Evolutionary conservation across 805 yeast species (phyloP), one percentile per base, ranked within the genome.

Genomic region (Candida tallmaniae): DNA sequence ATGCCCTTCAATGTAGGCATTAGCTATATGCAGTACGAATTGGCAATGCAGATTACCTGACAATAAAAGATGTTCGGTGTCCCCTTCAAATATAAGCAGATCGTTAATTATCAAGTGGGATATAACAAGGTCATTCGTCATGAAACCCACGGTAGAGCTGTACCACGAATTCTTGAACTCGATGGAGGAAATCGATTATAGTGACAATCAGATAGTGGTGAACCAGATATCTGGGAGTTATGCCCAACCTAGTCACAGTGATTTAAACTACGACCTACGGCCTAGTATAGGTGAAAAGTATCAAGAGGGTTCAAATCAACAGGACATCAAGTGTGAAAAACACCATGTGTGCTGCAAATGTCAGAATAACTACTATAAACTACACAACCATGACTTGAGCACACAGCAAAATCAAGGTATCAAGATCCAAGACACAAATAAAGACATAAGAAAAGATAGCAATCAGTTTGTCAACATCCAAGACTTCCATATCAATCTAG

Each of bases 91-190:
- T n/a, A n/a, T n/a, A n/a, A n/a, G n/a, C n/a, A n/a, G n/a, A n/a
- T n/a, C n/a, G n/a, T n/a, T n/a, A n/a, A n/a, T n/a, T n/a, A n/a
- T n/a, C n/a, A n/a, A n/a, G n/a, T n/a, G n/a, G n/a, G n/a, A n/a
- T n/a, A n/a, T n/a, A n/a, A n/a, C n/a, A n/a, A n/a, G n/a, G n/a
- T n/a, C n/a, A n/a, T n/a, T n/a, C n/a, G n/a, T 22, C n/a, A 12
- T 25, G 12, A 34, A 34, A n/a, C n/a, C n/a, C 23, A 27, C 46
- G 18, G 48, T 50, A 27, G 56, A 52, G 28, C 56, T 50, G 52
- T 50, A 54, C 32, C 44, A 48, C 32, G 56, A 52, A 31, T 55
- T 55, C 31, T 44, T 55, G 29, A 48, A 39, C 19, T 49, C 38
- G 30, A 50, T 55, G 47, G 52, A 48, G 29, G 38, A 49, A 2